Base-by-base conservation (phyloP, 75 land plant genomes). In the Gnetum montanum region DNA sequence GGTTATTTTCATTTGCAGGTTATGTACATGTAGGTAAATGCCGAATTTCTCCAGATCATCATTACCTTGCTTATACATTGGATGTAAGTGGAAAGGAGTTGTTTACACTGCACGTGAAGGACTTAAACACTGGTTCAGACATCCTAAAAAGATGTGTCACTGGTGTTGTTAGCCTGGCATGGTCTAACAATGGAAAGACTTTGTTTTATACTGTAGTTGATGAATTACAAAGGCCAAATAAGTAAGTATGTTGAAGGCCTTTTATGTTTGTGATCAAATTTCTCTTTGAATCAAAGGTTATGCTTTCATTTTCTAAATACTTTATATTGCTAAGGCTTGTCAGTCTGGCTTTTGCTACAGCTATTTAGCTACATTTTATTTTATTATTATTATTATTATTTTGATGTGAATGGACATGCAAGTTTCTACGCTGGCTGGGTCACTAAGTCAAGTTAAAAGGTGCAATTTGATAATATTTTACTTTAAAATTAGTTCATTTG, bases 1-100 rank as follows among this genome's bases (percentile, higher is more conserved):
- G n/a, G n/a, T n/a, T n/a, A n/a, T n/a, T n/a, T n/a, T n/a, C n/a
- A n/a, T n/a, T n/a, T 74, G 65, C 65, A 95, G 99, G 99, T 29
- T 90, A 90, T 76, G 96, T 78, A 33, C 91, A 95, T 63, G 73
- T 90, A 43, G 99, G 99, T 43, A 72, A 70, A 29, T 95, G 87
- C 58, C 75, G 81, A 43, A 58, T 95, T 31, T 95, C 99, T 47
- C 86, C 77, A 8, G 83, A 95, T 57, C 99, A 95, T 46, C 71
- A 65, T 3, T 70, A 81, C 47, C 71, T 95, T 60, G 99, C 99
- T 36, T 95, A 90, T 63, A 90, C 99, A 23, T 54, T 95, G 61
- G 99, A 95, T 62, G 59, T 52, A 4, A 62, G 58, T 50, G 96
- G 96, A 2, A 51, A 41, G 41, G 96, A 95, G 70, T 34, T 49